Percentiles rank a stretch among this genome's conserved stretches.
Evolutionary conservation across 306 rosid genomes (phyloP).

Genomic region (Casuarina cunninghamiana): DNA sequence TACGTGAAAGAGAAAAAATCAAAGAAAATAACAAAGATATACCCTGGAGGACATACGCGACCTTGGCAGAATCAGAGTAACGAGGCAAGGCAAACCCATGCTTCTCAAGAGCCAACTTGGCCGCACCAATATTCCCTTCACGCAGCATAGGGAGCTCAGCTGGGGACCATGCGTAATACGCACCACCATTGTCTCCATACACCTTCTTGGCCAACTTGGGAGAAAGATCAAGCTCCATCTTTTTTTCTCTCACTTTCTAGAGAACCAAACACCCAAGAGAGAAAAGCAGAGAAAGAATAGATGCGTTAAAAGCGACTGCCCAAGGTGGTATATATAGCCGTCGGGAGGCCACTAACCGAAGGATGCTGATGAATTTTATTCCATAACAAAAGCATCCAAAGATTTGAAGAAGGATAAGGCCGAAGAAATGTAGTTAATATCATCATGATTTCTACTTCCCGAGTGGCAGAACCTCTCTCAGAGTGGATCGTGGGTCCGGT

Average conservation of each 20-base stretch:
- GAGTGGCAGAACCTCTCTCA: too few species aligned
- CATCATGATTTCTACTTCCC: too few species aligned
- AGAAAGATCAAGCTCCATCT: constrained; percentile 73
- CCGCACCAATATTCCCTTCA: constrained; percentile 75
- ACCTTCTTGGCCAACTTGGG: constrained; percentile 67
- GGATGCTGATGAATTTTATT: too few species aligned
- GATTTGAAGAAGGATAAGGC: too few species aligned
- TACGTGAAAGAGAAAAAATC: neutral
- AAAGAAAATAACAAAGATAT: neutral
- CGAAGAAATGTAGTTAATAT: too few species aligned
- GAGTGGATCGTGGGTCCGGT: too few species aligned
- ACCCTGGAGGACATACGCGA: constrained; percentile 87
- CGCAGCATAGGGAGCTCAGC: constrained; percentile 74
- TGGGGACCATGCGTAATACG: constrained; percentile 68
- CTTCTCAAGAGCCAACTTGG: constrained; percentile 65
- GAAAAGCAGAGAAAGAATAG: neutral
- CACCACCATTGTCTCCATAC: constrained; percentile 61
- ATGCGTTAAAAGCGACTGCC: neutral
- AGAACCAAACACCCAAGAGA: constrained; percentile 5
- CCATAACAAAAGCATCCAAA: too few species aligned
- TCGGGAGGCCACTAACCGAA: neutral
- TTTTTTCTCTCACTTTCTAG: neutral
- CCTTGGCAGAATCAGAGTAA: constrained; percentile 72
- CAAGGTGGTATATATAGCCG: neutral
- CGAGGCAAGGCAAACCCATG: constrained; percentile 73